Evolutionary conservation across 2,329 filamentous ascomycete genomes (phyloP).

Genomic region (Penicillium italicum): DNA sequence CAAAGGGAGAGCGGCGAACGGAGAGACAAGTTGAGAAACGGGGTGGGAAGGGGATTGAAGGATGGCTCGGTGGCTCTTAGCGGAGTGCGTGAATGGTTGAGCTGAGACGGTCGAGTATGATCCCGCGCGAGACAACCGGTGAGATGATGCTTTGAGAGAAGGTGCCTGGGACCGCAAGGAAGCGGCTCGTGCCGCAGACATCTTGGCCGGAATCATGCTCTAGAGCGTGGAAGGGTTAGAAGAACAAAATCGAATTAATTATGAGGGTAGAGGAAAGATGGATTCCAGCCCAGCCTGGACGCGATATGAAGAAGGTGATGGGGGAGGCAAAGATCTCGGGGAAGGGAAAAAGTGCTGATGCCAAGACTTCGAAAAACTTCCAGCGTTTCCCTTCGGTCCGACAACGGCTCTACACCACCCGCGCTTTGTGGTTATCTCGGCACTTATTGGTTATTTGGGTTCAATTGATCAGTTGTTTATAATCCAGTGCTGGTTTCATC

Average conservation of each 20-base stretch:
- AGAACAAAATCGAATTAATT: conserved; percentile 3
- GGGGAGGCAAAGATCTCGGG: conserved; percentile 26
- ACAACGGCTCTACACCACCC: conserved; percentile 17
- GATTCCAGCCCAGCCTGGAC: conserved; percentile 24
- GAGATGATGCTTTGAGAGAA: conserved; percentile 33
- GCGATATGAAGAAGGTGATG: conserved; percentile 21
- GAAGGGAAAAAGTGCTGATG: conserved; percentile 37
- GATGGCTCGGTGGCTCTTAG: conserved; percentile 28
- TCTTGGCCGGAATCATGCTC: conserved; percentile 40
- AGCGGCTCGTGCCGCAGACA: conserved; percentile 38
- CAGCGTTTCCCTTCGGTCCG: conserved; percentile 31
- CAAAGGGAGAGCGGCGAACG: conserved; percentile 36
- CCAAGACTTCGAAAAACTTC: conserved; percentile 40
- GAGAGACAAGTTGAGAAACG: conserved; percentile 32
- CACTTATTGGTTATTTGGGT: neutral
- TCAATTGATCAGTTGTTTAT: conserved; percentile 3
- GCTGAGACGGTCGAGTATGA: conserved; percentile 37
- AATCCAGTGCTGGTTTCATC: neutral
- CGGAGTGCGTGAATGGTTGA: conserved; percentile 29
- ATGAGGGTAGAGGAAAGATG: conserved; percentile 1
- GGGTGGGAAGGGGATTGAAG: conserved; percentile 31
- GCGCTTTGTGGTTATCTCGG: conserved; percentile 1
- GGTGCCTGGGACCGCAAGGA: conserved; percentile 35
- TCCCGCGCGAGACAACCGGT: conserved; percentile 34
- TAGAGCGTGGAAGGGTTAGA: conserved; percentile 17